Conservation (phyloP, 2,329 filamentous ascomycete genomes). For the Cordyceps pruinosa region DNA sequence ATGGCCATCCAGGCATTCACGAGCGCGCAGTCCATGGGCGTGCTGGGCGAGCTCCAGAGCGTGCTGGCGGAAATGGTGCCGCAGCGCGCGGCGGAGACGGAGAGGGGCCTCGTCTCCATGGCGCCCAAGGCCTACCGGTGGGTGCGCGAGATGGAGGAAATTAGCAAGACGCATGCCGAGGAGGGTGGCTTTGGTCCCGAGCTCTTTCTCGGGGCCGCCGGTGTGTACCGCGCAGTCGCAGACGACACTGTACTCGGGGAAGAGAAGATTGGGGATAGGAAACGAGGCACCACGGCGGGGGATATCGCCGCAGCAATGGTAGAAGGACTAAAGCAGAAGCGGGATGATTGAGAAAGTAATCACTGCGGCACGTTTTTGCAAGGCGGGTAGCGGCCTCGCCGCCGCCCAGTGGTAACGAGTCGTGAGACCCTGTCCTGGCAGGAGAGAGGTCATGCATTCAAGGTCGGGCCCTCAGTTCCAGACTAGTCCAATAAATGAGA, state of each 20-base stretch:
- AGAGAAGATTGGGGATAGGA: slow-evolving; percentile 51
- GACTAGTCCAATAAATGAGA: no score
- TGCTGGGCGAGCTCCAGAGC: slow-evolving; percentile 50
- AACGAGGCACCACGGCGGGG: slow-evolving; percentile 48
- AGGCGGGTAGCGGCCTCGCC: no score
- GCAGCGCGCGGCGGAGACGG: slow-evolving; percentile 36
- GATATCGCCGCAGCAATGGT: slow-evolving; percentile 46
- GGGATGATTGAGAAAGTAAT: slow-evolving; percentile 24
- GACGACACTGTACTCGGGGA: slow-evolving; percentile 53
- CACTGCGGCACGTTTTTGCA: no score
- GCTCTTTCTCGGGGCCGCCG: slow-evolving; percentile 54
- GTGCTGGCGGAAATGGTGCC: slow-evolving; percentile 49
- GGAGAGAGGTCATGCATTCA: no score
- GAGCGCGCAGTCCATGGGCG: slow-evolving; percentile 56
- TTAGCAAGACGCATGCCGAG: slow-evolving; percentile 56
- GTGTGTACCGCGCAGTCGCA: slow-evolving; percentile 54
- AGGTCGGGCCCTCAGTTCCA: no score
- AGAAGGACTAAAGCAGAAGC: slow-evolving; percentile 41
- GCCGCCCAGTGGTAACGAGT: no score
- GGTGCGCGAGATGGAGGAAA: slow-evolving; percentile 73
- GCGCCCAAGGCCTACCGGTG: slow-evolving; percentile 71
- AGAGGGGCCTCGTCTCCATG: slow-evolving; percentile 51
- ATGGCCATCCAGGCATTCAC: slow-evolving; percentile 65
- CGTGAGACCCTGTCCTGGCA: no score
- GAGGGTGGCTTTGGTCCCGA: slow-evolving; percentile 55